Conservation (phyloP, 2,329 filamentous ascomycete species). For the Neonectria hederae region DNA sequence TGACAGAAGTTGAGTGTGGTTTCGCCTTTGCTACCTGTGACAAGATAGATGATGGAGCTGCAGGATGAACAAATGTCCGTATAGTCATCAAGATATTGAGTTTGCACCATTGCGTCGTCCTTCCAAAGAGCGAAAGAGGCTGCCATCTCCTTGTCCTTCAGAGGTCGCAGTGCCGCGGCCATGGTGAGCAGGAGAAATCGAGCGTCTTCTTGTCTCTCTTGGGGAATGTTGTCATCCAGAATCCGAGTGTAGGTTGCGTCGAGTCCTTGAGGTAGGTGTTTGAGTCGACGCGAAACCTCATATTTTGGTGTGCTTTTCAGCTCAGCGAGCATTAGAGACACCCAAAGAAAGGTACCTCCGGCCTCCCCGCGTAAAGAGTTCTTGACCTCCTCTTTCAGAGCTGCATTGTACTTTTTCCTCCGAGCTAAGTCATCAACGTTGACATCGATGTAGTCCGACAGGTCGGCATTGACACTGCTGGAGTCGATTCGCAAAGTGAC, state of each 20-base stretch:
- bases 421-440: not conserved
- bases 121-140: not conserved
- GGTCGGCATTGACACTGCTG: not conserved
- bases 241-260: not conserved
- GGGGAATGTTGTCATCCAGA: not conserved
- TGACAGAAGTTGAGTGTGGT: not conserved
- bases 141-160: not conserved
- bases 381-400: not conserved
- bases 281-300: not conserved
- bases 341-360: conserved; percentile 2
- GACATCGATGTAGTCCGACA: not conserved
- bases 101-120: not conserved
- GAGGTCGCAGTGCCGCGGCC: not conserved
- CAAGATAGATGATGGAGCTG: not conserved
- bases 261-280: not conserved
- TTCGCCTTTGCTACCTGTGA: accelerated
- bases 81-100: not conserved
- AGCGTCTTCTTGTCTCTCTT: not conserved
- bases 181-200: not conserved
- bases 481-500: conserved; percentile 1
- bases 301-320: not conserved
- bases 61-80: not conserved
- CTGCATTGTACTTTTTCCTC: not conserved
- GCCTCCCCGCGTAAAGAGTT: not conserved
- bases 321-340: not conserved